Evolutionary conservation across 768 basidiomycete species (phyloP), one percentile per base, ranked within the genome.

Genomic region (Xerocomellus amylosporus): DNA sequence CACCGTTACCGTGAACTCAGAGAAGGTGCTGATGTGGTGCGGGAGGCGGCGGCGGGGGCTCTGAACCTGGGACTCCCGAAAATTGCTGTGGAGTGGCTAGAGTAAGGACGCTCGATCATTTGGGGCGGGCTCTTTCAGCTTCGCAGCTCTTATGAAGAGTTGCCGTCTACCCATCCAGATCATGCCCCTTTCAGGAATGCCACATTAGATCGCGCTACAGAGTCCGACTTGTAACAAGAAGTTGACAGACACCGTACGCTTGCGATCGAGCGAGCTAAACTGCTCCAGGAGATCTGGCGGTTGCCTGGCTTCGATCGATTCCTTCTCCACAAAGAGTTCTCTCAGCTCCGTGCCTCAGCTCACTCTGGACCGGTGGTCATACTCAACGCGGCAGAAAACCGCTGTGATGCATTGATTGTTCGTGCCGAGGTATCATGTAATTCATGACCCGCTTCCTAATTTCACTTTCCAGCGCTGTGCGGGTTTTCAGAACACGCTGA

Each of bases 71-170:
- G 40, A 14, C 33, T 5, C 3, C 33, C 24, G 9, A 8, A 40
- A 24, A 46, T 24, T 1, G 55, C 58, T 2, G 47, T 59, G 14
- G 59, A 58, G n/a, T 60, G 57, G 57, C 49, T 60, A 4, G 57
- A 60, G n/a, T 46, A 59, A 34, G 56, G 58, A 9, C 56, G 58
- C 17, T 59, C 50, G 2, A 30, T 59, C 17, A 44, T 58, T 3
- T 55, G 49, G 53, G 53, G 44, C 1, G 40, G 54, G 14, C 13
- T 58, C 5, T 28, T 58, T 19, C 56, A 39, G 20, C 56, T 58
- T 13, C 56, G 56, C 20, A 41, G 30, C 26, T 44, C 56, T 13
- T 38, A 34, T 12, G 51, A 59, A 19, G 56, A 58, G 9, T 20
- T 58, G 12, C 37, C 36, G 1, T 8, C 34, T 8, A 24, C n/a